phyloP scores from a whole-genome alignment of 768 basidiomycete genomes.

The Mycena vulgaris region DNA sequence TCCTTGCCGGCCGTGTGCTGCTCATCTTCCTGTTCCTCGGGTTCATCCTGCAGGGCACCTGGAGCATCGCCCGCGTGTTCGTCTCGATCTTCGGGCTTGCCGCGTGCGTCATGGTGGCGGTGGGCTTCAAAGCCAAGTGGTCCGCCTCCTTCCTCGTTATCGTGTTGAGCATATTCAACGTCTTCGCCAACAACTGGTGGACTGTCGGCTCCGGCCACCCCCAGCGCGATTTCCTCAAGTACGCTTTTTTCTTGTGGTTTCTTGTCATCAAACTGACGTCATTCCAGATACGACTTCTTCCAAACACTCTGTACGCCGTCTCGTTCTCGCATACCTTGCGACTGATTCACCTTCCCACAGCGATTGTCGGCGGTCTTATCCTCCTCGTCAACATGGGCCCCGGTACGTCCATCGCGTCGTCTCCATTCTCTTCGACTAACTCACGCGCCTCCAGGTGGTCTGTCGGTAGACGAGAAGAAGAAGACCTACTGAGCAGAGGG shows the following conservation, averaged over 20 bases:
- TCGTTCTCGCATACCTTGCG: slow-evolving; percentile 1
- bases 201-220: slow-evolving; percentile 92
- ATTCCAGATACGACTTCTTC: slow-evolving; percentile 95
- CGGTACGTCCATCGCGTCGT: slow-evolving; percentile 64
- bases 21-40: slow-evolving; percentile 99
- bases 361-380: slow-evolving; percentile 97
- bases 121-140: slow-evolving; percentile 99
- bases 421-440: not conserved
- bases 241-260: slow-evolving; percentile 46
- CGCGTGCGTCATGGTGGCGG: slow-evolving; percentile 95
- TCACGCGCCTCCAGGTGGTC: slow-evolving; percentile 70
- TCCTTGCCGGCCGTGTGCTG: slow-evolving; percentile 95
- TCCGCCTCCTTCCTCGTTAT: slow-evolving; percentile 96
- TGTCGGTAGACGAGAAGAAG: slow-evolving; percentile 99
- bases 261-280: slow-evolving; percentile 41
- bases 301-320: slow-evolving; percentile 84
- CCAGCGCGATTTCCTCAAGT: slow-evolving; percentile 98
- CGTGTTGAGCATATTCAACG: slow-evolving; percentile 94
- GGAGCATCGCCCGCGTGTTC: slow-evolving; percentile 89
- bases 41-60: slow-evolving; percentile 94
- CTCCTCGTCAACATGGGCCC: slow-evolving; percentile 99
- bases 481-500: slow-evolving; percentile 78
- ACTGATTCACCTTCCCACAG: slow-evolving; percentile 43
- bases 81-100: slow-evolving; percentile 92
- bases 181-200: slow-evolving; percentile 99